A percentile compares a stretch with the other conserved stretches of the same genome.
Evolutionary conservation across 352 stramenopile species (phyloP).

Genomic region (Elongisporangium senticosum): DNA sequence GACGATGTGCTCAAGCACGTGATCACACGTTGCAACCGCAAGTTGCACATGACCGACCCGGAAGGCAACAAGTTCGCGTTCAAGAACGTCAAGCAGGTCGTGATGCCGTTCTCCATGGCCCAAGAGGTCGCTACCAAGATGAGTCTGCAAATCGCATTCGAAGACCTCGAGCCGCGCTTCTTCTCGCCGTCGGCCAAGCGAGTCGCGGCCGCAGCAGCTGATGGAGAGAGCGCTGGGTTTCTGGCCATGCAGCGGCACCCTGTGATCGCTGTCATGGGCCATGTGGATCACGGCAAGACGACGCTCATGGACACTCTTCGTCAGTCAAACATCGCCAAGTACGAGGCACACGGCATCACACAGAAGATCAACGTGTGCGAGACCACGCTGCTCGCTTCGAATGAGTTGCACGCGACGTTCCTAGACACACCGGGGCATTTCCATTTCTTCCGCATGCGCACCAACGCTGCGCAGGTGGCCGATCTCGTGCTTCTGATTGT

Average conservation of each 20-base stretch:
- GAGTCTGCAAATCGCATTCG: slow-evolving; percentile 33
- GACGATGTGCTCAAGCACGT: slow-evolving; percentile 70
- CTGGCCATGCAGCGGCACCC: slow-evolving; percentile 63
- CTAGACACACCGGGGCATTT: slow-evolving; percentile 99
- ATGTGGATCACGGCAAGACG: slow-evolving; percentile 99
- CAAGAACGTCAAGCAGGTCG: slow-evolving; percentile 70
- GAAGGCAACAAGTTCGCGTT: slow-evolving; percentile 51
- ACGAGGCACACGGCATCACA: slow-evolving; percentile 98
- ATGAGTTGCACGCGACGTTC: slow-evolving; percentile 87
- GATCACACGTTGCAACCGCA: slow-evolving; percentile 46
- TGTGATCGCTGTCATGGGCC: slow-evolving; percentile 99
- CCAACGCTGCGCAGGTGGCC: slow-evolving; percentile 94
- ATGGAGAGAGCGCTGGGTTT: slow-evolving; percentile 1
- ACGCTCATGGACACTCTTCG: slow-evolving; percentile 98
- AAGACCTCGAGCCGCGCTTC: slow-evolving; percentile 56
- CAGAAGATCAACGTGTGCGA: slow-evolving; percentile 98
- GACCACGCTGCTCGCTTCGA: slow-evolving; percentile 64
- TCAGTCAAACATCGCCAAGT: slow-evolving; percentile 80
- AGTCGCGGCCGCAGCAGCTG: slow-evolving; percentile 6
- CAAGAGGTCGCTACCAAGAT: slow-evolving; percentile 49
- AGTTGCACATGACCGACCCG: slow-evolving; percentile 47
- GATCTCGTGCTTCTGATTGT: slow-evolving; percentile 97
- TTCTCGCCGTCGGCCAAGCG: slow-evolving; percentile 5
- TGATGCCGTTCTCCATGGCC: slow-evolving; percentile 59
- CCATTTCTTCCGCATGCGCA: slow-evolving; percentile 98